These are phyloP conservation scores for Toxicodendron radicans DNA, from an alignment of 345 rosid genomes.

Conservation along the genomic window DNA sequence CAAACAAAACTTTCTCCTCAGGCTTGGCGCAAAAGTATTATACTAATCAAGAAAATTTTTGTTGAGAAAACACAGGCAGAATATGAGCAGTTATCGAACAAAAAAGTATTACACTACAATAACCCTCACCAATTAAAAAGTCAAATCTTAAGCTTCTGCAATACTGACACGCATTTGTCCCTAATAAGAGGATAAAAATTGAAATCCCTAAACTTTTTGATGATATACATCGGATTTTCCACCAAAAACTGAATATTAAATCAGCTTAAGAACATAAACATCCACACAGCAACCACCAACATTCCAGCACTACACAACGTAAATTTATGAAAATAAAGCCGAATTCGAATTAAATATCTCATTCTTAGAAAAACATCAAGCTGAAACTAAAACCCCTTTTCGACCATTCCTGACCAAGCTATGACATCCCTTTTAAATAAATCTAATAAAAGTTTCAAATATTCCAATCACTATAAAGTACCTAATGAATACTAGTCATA, in stretches of 20 bases:
- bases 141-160: too few species aligned
- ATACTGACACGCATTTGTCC: too few species aligned
- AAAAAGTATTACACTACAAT: too few species aligned
- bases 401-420: background rate
- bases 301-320: too few species aligned
- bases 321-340: background rate
- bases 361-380: background rate
- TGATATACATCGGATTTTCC: background rate
- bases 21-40: background rate
- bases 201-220: too few species aligned
- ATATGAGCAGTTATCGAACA: background rate
- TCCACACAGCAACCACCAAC: background rate
- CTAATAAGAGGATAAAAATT: too few species aligned
- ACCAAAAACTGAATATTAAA: background rate
- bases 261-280: background rate
- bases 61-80: background rate
- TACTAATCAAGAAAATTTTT: background rate
- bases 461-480: background rate
- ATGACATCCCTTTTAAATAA: background rate
- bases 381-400: background rate
- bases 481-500: background rate
- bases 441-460: background rate
- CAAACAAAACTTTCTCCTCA: background rate
- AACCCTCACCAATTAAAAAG: too few species aligned
- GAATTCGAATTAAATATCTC: background rate